phyloP scores from a whole-genome alignment of 2,329 filamentous ascomycete species.

The Aspergillus carbonarius region DNA sequence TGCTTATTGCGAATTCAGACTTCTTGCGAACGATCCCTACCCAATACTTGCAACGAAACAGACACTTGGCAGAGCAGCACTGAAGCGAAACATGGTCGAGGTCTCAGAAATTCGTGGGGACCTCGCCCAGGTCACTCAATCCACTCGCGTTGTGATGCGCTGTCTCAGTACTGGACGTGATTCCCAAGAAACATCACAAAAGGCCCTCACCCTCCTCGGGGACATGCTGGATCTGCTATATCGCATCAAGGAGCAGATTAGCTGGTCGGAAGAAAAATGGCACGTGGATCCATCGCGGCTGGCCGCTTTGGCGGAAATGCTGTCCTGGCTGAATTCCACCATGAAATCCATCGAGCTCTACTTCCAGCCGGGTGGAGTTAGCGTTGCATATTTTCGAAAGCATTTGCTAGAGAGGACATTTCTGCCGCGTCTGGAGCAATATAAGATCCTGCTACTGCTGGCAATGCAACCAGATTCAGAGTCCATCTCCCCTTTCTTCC shows the following conservation, averaged over 20 bases:
- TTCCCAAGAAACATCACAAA: conserved; percentile 24
- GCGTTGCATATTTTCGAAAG: conserved; percentile 25
- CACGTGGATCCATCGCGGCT: conserved; percentile 21
- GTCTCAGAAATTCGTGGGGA: conserved; percentile 11
- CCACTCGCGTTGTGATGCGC: conserved; percentile 22
- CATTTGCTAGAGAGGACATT: conserved; percentile 27
- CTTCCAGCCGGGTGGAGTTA: conserved; percentile 34
- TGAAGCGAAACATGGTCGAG: conserved; percentile 11
- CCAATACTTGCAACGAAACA: neutral
- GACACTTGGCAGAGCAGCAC: neutral
- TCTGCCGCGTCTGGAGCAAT: conserved; percentile 31
- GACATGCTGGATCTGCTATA: conserved; percentile 27
- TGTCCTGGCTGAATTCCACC: conserved; percentile 22
- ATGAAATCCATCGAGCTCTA: conserved; percentile 29
- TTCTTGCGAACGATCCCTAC: too few species aligned
- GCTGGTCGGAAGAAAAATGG: conserved; percentile 26
- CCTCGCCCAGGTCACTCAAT: conserved; percentile 19
- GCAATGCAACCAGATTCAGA: conserved; percentile 28
- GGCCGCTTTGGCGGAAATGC: conserved; percentile 20
- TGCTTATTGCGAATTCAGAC: neutral
- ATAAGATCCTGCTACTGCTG: conserved; percentile 28
- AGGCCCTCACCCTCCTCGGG: conserved; percentile 20
- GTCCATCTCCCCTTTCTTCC: conserved; percentile 5
- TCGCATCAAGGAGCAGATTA: conserved; percentile 25
- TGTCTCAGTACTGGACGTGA: conserved; percentile 25